phyloP scores from a whole-genome alignment of 1,284 basidiomycete genomes.

The Apiotrichum porosum region DNA sequence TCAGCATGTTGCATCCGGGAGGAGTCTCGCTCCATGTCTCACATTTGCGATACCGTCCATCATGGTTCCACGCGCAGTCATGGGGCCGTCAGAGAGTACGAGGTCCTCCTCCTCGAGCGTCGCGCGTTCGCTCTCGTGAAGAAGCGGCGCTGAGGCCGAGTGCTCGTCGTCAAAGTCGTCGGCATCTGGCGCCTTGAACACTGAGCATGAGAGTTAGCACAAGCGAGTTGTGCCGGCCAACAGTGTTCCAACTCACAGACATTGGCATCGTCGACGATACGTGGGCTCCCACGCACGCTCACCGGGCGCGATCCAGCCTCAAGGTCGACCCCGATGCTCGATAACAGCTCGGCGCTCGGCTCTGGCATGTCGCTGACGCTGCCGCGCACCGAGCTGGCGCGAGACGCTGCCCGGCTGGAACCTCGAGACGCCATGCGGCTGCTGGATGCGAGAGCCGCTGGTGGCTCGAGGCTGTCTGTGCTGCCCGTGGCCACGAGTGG shows the following conservation, averaged over 20 bases:
- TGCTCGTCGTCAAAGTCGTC: conserved; percentile 27
- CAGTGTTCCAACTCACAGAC: conserved; percentile 2
- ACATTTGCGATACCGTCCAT: conserved; percentile 48
- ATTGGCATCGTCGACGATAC: background rate
- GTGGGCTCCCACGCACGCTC: background rate
- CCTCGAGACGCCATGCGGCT: background rate
- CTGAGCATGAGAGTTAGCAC: conserved; percentile 11
- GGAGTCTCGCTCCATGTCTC: conserved; percentile 7
- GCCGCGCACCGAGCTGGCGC: background rate
- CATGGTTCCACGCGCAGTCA: conserved; percentile 35
- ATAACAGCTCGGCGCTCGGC: background rate
- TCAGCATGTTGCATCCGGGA: background rate
- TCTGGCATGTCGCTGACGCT: background rate
- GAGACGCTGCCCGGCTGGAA: background rate
- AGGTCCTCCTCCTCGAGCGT: conserved; percentile 23
- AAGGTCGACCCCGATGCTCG: background rate
- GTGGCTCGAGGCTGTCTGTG: background rate
- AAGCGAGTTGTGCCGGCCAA: background rate
- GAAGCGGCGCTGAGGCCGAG: conserved; percentile 23
- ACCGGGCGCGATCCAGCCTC: background rate
- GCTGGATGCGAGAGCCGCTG: background rate
- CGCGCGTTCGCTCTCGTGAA: conserved; percentile 7
- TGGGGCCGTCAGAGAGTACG: conserved; percentile 28
- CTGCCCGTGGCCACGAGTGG: background rate
- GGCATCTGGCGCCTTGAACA: conserved; percentile 33